Evolutionary conservation across 2,329 filamentous ascomycete genomes (phyloP), one percentile per base, ranked within the genome.

Genomic region (Alternaria consortialis): DNA sequence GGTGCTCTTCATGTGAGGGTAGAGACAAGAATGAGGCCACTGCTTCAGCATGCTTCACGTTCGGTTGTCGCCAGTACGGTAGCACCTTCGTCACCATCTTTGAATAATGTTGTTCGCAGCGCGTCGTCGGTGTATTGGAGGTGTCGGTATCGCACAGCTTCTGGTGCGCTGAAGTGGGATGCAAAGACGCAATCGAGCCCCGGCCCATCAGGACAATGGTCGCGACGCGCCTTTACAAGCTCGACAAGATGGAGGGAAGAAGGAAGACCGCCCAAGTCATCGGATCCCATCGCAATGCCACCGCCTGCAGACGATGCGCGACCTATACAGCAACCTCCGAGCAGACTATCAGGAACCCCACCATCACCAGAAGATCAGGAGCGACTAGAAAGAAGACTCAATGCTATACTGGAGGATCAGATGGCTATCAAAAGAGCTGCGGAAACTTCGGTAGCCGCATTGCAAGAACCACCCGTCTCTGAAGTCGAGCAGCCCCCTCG

Each of bases 21-120:
- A 58, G 53, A 57, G 58, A 43, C 48, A 73, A 75, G 73, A 63
- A 80, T 80, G 78, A 75, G 74, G 74, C 76, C 76, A 66, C 70
- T 79, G 75, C 73, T 80, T 69, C 77, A 78, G 70, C 69, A 78
- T 78, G 78, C 75, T 71, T 77, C 77, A 60, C 76, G 77, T 65
- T 73, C 70, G 50, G 60, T 76, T 51, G 56, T 62, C 39, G 65
- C 68, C 63, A 61, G 67, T 48, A 53, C 56, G 29, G 31, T 66
- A 64, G 62, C 60, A 7, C 47, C 65, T 13, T 58, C 62, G 20
- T 62, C 60, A 32, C 68, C 54, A 47, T 25, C 67, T 32, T 60
- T 67, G 34, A 58, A 50, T 15, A 51, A 47, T 43, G 60, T 68
- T 34, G 40, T 60, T 11, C 52, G 52, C 23, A 60, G 52, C 9